Conservation (phyloP, 306 rosid genomes). For the Rosa rugosa region DNA sequence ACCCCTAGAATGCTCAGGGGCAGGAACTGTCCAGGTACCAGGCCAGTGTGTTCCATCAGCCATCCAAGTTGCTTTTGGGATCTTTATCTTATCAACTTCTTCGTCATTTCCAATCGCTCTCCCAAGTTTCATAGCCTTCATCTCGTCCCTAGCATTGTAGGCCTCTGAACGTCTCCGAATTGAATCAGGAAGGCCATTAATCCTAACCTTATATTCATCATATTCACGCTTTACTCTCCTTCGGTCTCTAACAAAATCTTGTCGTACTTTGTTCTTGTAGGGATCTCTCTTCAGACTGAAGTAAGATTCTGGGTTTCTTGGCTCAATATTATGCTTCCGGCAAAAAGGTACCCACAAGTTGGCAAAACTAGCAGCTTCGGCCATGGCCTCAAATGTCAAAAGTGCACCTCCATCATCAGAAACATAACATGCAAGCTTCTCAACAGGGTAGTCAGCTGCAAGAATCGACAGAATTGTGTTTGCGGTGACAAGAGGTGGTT, state of each 20-base stretch:
- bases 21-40: constrained; percentile 65
- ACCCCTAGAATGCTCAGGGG: constrained; percentile 60
- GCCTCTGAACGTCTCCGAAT: constrained; percentile 77
- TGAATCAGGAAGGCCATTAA: constrained; percentile 77
- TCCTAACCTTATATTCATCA: constrained; percentile 74
- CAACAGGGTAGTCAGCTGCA: constrained; percentile 75
- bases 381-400: constrained; percentile 85
- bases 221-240: constrained; percentile 75
- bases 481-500: constrained; percentile 81
- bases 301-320: constrained; percentile 77
- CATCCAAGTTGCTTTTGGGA: constrained; percentile 80
- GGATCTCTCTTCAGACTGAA: constrained; percentile 69
- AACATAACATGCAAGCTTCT: constrained; percentile 77
- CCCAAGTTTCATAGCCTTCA: constrained; percentile 51
- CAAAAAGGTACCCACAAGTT: constrained; percentile 83
- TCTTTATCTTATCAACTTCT: constrained; percentile 39
- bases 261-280: constrained; percentile 61
- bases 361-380: constrained; percentile 83
- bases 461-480: constrained; percentile 77
- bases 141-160: constrained; percentile 62
- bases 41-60: constrained; percentile 78
- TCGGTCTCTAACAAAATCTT: constrained; percentile 83
- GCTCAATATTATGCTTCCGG: constrained; percentile 71
- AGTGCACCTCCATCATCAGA: constrained; percentile 87
- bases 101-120: constrained; percentile 58